Conservation (phyloP, 192 early-diverging fungal species). For the Coemansia asiatica region DNA sequence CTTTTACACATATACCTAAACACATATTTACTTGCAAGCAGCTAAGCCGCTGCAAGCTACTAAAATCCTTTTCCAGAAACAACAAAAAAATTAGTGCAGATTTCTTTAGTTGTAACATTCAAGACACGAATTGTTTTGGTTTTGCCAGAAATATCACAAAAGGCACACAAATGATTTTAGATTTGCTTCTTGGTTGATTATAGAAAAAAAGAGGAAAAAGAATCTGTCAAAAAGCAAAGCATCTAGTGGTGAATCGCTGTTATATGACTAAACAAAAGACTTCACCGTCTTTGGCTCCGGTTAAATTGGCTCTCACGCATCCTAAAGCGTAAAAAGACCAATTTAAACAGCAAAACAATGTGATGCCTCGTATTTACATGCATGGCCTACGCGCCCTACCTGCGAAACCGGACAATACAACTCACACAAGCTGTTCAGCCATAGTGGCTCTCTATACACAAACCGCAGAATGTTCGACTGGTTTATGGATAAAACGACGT, state of each 20-base stretch:
- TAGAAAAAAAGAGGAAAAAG: too few relatives aligned
- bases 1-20: too few relatives aligned
- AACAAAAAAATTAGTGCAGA: too few relatives aligned
- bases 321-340: not conserved
- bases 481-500: not conserved
- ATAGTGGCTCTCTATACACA: not conserved
- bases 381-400: not conserved
- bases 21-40: too few relatives aligned
- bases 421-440: not conserved
- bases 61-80: too few relatives aligned
- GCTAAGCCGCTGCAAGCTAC: too few relatives aligned
- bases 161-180: too few relatives aligned
- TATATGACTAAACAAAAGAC: not conserved
- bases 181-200: not conserved
- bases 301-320: slow-evolving; percentile 10
- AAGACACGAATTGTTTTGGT: too few relatives aligned
- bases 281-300: slow-evolving; percentile 5
- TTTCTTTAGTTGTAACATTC: too few relatives aligned
- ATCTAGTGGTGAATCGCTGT: not conserved
- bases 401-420: not conserved
- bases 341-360: not conserved
- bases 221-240: not conserved
- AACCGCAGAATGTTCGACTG: not conserved
- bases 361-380: not conserved
- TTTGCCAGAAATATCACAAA: too few relatives aligned